Conservation (phyloP, 208 protist genomes). For the Herpetomonas samuelpessoai region DNA sequence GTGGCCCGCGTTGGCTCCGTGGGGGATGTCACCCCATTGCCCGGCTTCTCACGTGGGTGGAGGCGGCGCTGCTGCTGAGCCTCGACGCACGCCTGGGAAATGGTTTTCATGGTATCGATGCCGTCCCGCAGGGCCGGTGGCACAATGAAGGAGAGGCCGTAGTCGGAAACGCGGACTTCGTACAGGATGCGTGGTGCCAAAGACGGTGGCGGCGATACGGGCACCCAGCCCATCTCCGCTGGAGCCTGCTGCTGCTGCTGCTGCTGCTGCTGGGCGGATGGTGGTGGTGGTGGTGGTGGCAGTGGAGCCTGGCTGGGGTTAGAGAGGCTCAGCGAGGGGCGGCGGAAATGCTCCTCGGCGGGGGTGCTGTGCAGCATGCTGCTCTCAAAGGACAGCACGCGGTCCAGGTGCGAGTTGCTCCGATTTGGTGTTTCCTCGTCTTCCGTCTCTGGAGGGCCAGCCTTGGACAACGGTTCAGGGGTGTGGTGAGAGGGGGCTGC, state of each 20-base stretch:
- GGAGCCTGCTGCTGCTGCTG: conserved; percentile 6
- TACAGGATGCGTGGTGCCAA: conserved; percentile 11
- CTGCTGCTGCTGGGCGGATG: background rate
- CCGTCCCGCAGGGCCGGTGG: conserved; percentile 31
- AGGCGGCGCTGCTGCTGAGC: background rate
- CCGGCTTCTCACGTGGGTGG: background rate
- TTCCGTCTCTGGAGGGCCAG: too few relatives aligned
- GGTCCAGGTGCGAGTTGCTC: background rate
- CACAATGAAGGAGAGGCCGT: conserved; percentile 42
- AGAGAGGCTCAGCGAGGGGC: background rate
- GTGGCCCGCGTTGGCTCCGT: background rate
- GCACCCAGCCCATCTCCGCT: background rate
- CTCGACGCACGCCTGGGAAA: background rate
- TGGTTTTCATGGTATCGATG: conserved; percentile 13
- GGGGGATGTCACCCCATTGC: background rate
- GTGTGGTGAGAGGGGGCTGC: too few relatives aligned
- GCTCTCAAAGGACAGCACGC: background rate
- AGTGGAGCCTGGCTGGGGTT: background rate
- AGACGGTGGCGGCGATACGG: background rate
- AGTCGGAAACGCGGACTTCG: conserved; percentile 39
- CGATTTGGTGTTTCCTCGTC: background rate
- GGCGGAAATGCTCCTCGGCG: background rate
- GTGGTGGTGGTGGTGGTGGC: background rate
- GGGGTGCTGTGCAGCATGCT: background rate
- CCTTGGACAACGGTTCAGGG: too few relatives aligned